Evolutionary conservation across 2,329 filamentous ascomycete species (phyloP).

Genomic region (Aspergillus pseudonomiae): DNA sequence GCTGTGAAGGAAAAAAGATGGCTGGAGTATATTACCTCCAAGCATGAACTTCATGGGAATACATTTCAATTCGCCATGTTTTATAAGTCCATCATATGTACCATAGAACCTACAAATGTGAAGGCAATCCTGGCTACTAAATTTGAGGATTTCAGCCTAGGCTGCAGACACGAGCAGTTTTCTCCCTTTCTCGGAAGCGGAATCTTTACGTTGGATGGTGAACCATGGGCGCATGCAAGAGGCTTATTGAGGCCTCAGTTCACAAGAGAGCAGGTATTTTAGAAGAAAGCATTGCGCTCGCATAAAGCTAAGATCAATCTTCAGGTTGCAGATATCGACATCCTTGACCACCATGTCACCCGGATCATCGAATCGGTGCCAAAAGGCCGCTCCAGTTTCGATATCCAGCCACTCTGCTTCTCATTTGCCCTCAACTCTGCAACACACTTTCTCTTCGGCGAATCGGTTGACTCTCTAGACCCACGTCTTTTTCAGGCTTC

Average conservation of each 20-base stretch:
- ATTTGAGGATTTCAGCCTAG: neutral
- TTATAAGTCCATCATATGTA: neutral
- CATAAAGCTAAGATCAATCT: too few relatives aligned
- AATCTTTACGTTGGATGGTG: neutral
- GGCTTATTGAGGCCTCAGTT: neutral
- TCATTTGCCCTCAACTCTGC: neutral
- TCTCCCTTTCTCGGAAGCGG: neutral
- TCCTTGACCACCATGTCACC: too few relatives aligned
- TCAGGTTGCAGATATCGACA: too few relatives aligned
- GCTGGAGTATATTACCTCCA: too few relatives aligned
- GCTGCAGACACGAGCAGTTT: neutral
- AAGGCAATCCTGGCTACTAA: neutral
- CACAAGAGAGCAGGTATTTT: neutral
- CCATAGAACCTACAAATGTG: neutral
- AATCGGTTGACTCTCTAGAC: neutral
- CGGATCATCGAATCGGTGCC: too few relatives aligned
- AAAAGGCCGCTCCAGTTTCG: neutral
- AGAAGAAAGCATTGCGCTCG: neutral
- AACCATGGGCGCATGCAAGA: neutral
- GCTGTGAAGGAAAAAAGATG: too few relatives aligned
- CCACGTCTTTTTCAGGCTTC: neutral
- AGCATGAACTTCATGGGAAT: too few relatives aligned
- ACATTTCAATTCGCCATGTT: too few relatives aligned
- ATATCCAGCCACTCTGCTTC: neutral
- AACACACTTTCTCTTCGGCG: neutral